Evolutionary conservation across 345 rosid genomes (phyloP), one percentile per base, ranked within the genome.

Genomic region (Populus tremula): DNA sequence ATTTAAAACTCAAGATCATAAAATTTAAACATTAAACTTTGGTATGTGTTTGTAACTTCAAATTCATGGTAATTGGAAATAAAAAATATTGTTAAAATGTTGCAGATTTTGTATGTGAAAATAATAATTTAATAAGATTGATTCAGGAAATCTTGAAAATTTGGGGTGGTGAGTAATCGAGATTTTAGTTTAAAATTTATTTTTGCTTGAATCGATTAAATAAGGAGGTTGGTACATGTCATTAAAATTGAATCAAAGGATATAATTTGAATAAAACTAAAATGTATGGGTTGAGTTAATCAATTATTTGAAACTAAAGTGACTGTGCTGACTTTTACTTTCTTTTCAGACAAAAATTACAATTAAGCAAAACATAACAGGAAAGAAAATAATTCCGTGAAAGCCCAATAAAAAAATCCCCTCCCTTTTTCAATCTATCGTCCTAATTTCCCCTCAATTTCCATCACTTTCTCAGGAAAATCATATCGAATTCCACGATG

Each of bases 401-500:
- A 20, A 31, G 17, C 67, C 35, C 33, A 27, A 11, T 4, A 12
- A 4, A 11, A 12, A 63, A 47, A 47, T 47, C 50, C 17, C 50
- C 50, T 47, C 50, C 50, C 50, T 47, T 4, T 47, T 47, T 14
- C 4, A 47, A 18, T 5, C 72, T 5, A 45, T 69, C 33, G 41
- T 45, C 68, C 35, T 73, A 38, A 14, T n/a, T 74, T 39, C 27
- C 69, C 21, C 68, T 54, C 64, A 9, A 18, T 23, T 47, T 64
- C 75, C 72, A 14, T 71, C 72, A 67, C 39, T 67, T 53, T 20
- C 41, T 23, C 67, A 61, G 23, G 73, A 35, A 61, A 56, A 62
- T 6, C 31, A 53, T 25, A 12, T 31, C 2, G 20, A 77, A 17
- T 62, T n/a, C 47, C 23, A 70, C 78, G 43, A 96, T 96, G 99